Evolutionary conservation across 2,329 filamentous ascomycete species (phyloP), one percentile per base, ranked within the genome.

Genomic region (Colletotrichum somersetense): DNA sequence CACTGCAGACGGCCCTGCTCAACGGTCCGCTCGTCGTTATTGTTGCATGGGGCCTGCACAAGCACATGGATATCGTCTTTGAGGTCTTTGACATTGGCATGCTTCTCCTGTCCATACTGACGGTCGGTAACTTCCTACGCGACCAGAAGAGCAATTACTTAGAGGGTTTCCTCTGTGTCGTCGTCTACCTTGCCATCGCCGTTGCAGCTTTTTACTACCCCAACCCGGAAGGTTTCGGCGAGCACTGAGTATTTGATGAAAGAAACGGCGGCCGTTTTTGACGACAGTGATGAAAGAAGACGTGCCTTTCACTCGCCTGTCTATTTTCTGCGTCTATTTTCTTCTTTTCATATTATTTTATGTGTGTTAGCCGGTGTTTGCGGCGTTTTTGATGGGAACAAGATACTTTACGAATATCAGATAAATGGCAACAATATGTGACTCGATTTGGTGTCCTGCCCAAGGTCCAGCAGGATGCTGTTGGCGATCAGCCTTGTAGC

Each of bases 121-220:
- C 95, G 0, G 93, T 97, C 48, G 94, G 95, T 1, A 93, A 94
- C 73, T 97, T 97, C 82, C 83, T 98, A 66, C 87, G 94, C 62
- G 95, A 98, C 79, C 91, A 93, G 75, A 96, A 96, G 85, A 94
- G 91, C 73, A 97, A 97, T 79, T 98, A 97, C 78, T 88, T 98
- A 5, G 95, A 98, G 80, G 95, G 95, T 2, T 88, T 90, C 33
- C 87, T 98, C 23, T 93, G 94, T 75, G 89, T 97, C 23, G 87
- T 93, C 57, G 84, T 91, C 6, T 91, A 91, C 76, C 77, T 90
- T 56, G 87, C 87, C 40, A 89, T 91, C 75, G 89, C 89, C 14
- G 87, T 89, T 1, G 88, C 88, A 1, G 88, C 88, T 1, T 88
- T 82, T 74, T 89, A 87, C 77, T 90, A 87, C 74, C 89, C 88